Conservation (phyloP, 2,329 filamentous ascomycete genomes). For the Paraphaeosphaeria minitans region DNA sequence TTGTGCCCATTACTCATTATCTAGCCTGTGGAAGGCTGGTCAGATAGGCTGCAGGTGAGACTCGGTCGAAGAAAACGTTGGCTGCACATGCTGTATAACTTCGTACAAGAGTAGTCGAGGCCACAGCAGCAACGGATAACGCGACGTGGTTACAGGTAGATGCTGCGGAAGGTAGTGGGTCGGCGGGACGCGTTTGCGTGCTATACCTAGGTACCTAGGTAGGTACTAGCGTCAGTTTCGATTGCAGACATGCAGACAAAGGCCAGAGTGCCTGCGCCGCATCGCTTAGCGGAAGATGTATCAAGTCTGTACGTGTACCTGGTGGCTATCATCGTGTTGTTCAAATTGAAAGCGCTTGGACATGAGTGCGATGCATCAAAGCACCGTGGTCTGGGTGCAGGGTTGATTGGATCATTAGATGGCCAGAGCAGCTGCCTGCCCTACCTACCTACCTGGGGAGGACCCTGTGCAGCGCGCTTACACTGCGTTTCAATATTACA, state of each 20-base stretch:
- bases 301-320: background rate
- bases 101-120: background rate
- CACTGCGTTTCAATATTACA: slow-evolving; percentile 1
- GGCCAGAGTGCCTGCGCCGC: background rate
- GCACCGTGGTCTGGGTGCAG: background rate
- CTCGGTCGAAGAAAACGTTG: background rate
- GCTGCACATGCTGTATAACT: background rate
- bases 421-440: background rate
- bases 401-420: background rate
- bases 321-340: background rate
- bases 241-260: background rate
- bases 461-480: background rate
- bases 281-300: slow-evolving; percentile 4
- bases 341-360: background rate
- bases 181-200: background rate
- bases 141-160: background rate
- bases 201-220: too few species aligned
- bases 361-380: background rate
- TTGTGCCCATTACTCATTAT: background rate
- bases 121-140: background rate
- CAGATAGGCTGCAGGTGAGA: background rate
- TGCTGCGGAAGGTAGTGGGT: background rate
- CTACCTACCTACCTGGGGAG: background rate
- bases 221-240: background rate
- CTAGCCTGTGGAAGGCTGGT: background rate